Evolutionary conservation across 805 yeast species (phyloP), one percentile per base, ranked within the genome.

Genomic region (Kodamaea neixiangensis): DNA sequence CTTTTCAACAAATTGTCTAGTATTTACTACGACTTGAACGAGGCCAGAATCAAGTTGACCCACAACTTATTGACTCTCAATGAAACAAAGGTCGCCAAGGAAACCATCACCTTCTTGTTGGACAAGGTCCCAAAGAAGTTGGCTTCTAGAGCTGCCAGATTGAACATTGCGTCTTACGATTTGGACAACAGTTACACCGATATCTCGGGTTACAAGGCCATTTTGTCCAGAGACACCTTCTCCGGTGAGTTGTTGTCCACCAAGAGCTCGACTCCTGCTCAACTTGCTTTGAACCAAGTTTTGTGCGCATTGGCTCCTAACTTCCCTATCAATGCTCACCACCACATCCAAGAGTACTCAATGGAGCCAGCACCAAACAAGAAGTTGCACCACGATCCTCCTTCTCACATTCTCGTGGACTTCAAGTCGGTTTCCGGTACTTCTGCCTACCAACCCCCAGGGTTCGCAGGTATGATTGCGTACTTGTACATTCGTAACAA

Each of bases 361-460:
- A 63, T 80, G 49, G 65, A 64, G n/a, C 83, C 88, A 1, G 65
- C 68, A 13, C 70, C 73, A 22, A 75, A 77, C 57, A 65, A 71
- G 37, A 75, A 76, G 52, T 81, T 83, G 56, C 67, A 68, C 41
- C 75, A 75, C 33, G 78, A 78, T 3, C 75, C 80, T 3, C 82
- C 86, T 2, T 76, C 85, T 3, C 91, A 88, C 63, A 81, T 89
- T 50, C 66, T 89, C 64, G 89, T 87, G 42, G 94, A 87, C 64
- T 86, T 89, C 66, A 84, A 85, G 61, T 79, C 87, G 38, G 89
- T 87, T 35, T 69, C 74, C 15, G 80, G 82, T 29, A 77, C 88
- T 1, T 77, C 87, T 0, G 72, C 73, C 20, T 71, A 81, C 56
- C 76, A 79, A 51, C 91, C 91, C 19, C 79, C 81, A 48, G 89